Conservation (phyloP, 2,329 filamentous ascomycete species). For the Fragosphaeria purpurea region DNA sequence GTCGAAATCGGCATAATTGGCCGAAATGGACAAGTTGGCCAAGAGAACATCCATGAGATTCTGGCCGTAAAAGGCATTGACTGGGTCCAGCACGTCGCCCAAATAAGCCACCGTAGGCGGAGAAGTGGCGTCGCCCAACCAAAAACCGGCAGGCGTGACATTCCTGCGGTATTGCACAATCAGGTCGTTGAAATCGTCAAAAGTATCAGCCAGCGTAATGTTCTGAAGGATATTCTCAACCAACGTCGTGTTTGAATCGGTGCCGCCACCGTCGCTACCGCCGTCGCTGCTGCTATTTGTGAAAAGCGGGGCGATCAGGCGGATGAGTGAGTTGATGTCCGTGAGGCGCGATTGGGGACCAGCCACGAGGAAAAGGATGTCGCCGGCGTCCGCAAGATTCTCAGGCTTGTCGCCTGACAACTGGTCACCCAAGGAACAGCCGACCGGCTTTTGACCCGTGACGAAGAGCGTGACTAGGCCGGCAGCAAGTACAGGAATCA, state of each 20-base stretch:
- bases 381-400: constrained; percentile 27
- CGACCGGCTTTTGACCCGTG: constrained; percentile 38
- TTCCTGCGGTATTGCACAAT: constrained; percentile 54
- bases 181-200: constrained; percentile 58
- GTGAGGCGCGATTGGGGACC: constrained; percentile 35
- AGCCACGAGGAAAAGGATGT: constrained; percentile 28
- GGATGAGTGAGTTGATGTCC: constrained; percentile 15
- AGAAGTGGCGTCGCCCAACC: constrained; percentile 52
- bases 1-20: constrained; percentile 66
- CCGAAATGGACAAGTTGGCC: constrained; percentile 57
- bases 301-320: constrained; percentile 33
- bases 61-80: constrained; percentile 50
- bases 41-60: constrained; percentile 58
- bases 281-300: constrained; percentile 9
- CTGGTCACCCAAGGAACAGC: constrained; percentile 42
- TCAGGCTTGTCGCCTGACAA: constrained; percentile 31
- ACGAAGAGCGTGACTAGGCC: constrained; percentile 72
- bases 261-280: constrained; percentile 5
- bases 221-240: constrained; percentile 12
- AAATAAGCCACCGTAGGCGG: constrained; percentile 61
- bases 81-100: constrained; percentile 47
- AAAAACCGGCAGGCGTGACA: constrained; percentile 71
- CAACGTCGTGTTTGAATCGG: background rate
- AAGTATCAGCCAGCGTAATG: constrained; percentile 48
- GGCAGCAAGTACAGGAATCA: constrained; percentile 71